Percentiles rank a stretch among this genome's conserved stretches.
Evolutionary conservation across 1,284 basidiomycete genomes (phyloP).

Genomic region (Heterobasidion occidentale): DNA sequence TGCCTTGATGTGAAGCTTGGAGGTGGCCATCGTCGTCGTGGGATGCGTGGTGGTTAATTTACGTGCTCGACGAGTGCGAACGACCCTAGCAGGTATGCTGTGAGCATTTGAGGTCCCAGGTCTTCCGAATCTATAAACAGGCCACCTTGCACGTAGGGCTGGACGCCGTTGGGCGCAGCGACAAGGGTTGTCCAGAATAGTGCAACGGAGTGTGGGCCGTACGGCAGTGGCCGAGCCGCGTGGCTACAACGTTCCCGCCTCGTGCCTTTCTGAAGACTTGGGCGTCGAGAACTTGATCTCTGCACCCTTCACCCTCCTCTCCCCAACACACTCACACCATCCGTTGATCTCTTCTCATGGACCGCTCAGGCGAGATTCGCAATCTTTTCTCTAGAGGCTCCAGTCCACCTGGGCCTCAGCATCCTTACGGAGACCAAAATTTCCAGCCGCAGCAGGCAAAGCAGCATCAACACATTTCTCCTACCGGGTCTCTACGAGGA

Average conservation of each 20-base stretch:
- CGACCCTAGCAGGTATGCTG: no score
- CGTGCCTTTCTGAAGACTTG: neutral
- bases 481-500: conserved; percentile 26
- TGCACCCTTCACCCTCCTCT: neutral
- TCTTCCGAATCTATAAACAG: no score
- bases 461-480: conserved; percentile 27
- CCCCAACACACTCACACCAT: neutral
- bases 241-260: neutral
- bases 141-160: no score
- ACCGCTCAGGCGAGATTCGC: neutral
- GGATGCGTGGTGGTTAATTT: no score
- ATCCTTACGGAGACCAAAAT: conserved; percentile 12
- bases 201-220: neutral
- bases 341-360: neutral
- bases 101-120: no score
- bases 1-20: no score
- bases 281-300: neutral
- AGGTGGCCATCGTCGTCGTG: no score
- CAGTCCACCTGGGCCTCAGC: conserved; percentile 10
- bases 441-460: conserved; percentile 24
- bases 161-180: neutral
- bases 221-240: neutral
- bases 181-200: neutral
- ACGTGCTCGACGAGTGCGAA: no score
- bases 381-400: conserved; percentile 14